Conservation (phyloP, 768 basidiomycete genomes). For the Cyclocybe cylindracea region DNA sequence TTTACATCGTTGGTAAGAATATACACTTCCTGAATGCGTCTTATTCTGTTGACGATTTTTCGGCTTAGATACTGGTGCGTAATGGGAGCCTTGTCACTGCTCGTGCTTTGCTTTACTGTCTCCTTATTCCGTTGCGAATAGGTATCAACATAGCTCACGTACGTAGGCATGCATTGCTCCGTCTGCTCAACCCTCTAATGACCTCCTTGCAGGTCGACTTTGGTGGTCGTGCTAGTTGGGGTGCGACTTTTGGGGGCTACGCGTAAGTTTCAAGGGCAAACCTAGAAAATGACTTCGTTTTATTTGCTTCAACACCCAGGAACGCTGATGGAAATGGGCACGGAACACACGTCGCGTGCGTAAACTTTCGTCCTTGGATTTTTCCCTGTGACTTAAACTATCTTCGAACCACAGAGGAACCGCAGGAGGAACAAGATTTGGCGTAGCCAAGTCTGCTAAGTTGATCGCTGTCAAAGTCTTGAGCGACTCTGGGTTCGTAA, state of each 20-base stretch:
- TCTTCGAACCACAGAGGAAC: constrained; percentile 24
- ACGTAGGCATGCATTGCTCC: not conserved
- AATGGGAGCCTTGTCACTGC: no score
- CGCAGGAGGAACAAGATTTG: constrained; percentile 32
- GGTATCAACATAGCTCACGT: constrained; percentile 26
- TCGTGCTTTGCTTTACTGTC: not conserved
- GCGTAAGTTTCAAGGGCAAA: not conserved
- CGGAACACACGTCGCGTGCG: constrained; percentile 41
- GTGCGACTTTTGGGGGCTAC: constrained; percentile 29
- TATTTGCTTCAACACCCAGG: not conserved
- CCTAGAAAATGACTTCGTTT: no score
- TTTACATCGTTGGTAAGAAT: constrained; percentile 42
- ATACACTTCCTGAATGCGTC: not conserved
- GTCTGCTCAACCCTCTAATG: not conserved
- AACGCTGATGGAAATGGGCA: constrained; percentile 42
- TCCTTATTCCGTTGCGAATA: not conserved
- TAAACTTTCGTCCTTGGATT: not conserved
- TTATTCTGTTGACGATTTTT: not conserved
- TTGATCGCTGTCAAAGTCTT: constrained; percentile 46
- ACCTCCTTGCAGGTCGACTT: constrained; percentile 30
- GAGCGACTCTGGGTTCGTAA: constrained; percentile 29
- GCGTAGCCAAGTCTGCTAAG: constrained; percentile 34
- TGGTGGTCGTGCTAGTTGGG: constrained; percentile 43
- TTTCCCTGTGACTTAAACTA: not conserved
- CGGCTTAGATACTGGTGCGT: constrained; percentile 25